These are phyloP conservation scores for Albifimbria verrucaria DNA, from an alignment of 2,329 filamentous ascomycete genomes.

Conservation along the genomic window DNA sequence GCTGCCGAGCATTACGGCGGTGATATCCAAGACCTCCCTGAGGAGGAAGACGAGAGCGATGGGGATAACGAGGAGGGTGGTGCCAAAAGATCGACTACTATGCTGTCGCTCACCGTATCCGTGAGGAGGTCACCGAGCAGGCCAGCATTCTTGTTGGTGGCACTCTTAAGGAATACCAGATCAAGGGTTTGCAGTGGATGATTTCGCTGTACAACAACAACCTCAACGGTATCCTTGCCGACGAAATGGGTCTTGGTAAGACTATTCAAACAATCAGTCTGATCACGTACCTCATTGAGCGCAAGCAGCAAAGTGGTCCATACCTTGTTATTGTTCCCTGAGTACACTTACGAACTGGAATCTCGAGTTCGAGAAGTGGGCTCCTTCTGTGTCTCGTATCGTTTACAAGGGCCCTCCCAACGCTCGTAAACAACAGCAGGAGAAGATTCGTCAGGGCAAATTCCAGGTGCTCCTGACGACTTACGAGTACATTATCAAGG, in stretches of 20 bases:
- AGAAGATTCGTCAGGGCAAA: slow-evolving; percentile 87
- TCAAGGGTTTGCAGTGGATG: slow-evolving; percentile 99
- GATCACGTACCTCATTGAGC: slow-evolving; percentile 95
- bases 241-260: slow-evolving; percentile 99
- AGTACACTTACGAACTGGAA: slow-evolving; percentile 99
- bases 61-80: slow-evolving; percentile 66
- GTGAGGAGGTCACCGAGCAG: slow-evolving; percentile 84
- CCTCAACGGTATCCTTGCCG: slow-evolving; percentile 95
- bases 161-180: slow-evolving; percentile 91
- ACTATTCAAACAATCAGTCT: slow-evolving; percentile 98
- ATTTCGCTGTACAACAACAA: slow-evolving; percentile 99
- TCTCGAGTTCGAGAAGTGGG: slow-evolving; percentile 98
- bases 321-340: slow-evolving; percentile 95
- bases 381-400: slow-evolving; percentile 77
- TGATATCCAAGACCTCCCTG: slow-evolving; percentile 46
- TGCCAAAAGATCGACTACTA: slow-evolving; percentile 95
- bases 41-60: slow-evolving; percentile 67
- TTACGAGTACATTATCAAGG: slow-evolving; percentile 99
- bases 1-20: slow-evolving; percentile 76
- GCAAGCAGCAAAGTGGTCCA: slow-evolving; percentile 85
- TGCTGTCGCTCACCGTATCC: slow-evolving; percentile 91
- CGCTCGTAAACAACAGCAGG: slow-evolving; percentile 82
- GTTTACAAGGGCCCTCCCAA: slow-evolving; percentile 97
- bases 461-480: slow-evolving; percentile 97
- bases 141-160: slow-evolving; percentile 87